Evolutionary conservation across 1,139 yeast species (phyloP).

Genomic region (Arxiozyma heterogenica): DNA sequence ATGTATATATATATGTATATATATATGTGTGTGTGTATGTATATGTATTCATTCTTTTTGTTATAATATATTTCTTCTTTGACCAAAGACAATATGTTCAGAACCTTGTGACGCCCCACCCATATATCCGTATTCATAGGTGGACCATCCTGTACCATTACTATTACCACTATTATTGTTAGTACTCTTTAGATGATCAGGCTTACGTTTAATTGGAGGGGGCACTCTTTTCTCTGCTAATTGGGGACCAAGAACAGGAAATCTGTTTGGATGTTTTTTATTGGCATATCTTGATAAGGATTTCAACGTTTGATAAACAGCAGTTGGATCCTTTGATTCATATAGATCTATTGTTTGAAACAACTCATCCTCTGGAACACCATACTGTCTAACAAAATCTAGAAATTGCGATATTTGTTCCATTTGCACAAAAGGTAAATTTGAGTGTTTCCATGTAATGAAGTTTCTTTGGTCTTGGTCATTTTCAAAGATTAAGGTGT

Average conservation of each 20-base stretch:
- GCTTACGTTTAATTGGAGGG: constrained; percentile 32
- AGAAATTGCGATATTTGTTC: constrained; percentile 74
- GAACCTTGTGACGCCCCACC: constrained; percentile 45
- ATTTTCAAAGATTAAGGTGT: constrained; percentile 33
- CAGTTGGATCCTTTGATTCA: constrained; percentile 69
- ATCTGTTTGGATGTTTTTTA: constrained; percentile 35
- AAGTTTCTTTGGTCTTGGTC: constrained; percentile 25
- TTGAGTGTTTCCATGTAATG: constrained; percentile 51
- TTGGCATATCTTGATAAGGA: constrained; percentile 61
- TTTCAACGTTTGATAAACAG: constrained; percentile 62
- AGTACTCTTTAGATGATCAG: constrained; percentile 27
- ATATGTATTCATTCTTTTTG: not conserved
- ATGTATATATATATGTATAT: not conserved
- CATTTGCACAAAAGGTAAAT: constrained; percentile 81
- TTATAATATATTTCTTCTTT: constrained; percentile 36
- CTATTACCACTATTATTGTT: constrained; percentile 5
- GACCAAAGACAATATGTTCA: constrained; percentile 45
- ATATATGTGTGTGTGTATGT: not conserved
- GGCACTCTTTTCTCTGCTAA: constrained; percentile 32
- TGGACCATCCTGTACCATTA: constrained; percentile 41
- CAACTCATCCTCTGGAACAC: constrained; percentile 75
- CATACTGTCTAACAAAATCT: constrained; percentile 47
- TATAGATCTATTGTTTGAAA: constrained; percentile 76
- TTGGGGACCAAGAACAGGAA: constrained; percentile 46
- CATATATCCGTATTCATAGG: constrained; percentile 50